A percentile compares a stretch with the other conserved stretches of the same genome.
Conservation (phyloP, 129 eudicot species). For the Lonicera japonica region DNA sequence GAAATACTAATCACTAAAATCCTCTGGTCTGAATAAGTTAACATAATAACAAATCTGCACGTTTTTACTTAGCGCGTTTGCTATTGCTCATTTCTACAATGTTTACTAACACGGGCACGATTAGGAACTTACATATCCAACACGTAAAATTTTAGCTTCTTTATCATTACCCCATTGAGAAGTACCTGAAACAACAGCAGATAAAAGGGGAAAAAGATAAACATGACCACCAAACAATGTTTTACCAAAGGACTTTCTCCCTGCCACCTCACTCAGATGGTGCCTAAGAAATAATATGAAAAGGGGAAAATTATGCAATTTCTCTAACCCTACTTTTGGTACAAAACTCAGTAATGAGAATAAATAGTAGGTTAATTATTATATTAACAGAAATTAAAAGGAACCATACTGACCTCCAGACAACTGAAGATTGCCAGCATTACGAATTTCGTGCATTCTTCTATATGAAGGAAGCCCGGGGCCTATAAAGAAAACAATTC, state of each 20-base stretch:
- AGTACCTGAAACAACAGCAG: slow-evolving; percentile 32
- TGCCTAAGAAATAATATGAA: too few relatives aligned
- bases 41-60: too few relatives aligned
- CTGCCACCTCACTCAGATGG: too few relatives aligned
- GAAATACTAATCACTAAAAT: too few relatives aligned
- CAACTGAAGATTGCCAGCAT: slow-evolving; percentile 27
- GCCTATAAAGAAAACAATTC: slow-evolving; percentile 22
- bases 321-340: neutral
- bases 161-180: slow-evolving; percentile 71
- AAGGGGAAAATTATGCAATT: neutral
- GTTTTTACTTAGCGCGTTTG: too few relatives aligned
- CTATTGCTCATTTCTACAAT: neutral
- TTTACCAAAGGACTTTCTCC: too few relatives aligned
- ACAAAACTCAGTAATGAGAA: neutral
- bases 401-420: slow-evolving; percentile 40
- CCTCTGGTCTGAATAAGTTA: too few relatives aligned
- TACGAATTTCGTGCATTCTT: slow-evolving; percentile 32
- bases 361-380: neutral
- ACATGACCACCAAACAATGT: neutral
- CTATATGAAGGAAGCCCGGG: slow-evolving; percentile 45
- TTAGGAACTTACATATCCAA: slow-evolving; percentile 69
- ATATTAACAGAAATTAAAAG: slow-evolving; percentile 9
- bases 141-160: slow-evolving; percentile 64
- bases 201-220: slow-evolving; percentile 1
- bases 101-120: neutral